These are phyloP conservation scores for Vitis hybrid DNA, from an alignment of 177 flowering plant genomes.

Conservation along the genomic window DNA sequence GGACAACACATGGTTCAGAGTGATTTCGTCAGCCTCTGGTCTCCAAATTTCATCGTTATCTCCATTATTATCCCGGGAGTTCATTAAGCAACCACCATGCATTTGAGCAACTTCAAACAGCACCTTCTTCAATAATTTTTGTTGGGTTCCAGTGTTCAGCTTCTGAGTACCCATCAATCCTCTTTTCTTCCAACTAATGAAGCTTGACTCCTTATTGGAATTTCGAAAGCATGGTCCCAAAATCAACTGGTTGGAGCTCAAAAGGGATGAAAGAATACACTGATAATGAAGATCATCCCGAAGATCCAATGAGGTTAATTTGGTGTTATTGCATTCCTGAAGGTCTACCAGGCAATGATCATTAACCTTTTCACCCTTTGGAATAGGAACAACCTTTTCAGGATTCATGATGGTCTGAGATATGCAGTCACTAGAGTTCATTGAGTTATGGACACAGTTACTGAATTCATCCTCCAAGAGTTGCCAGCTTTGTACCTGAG, in stretches of 20 bases:
- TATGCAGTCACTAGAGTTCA: slow-evolving; percentile 67
- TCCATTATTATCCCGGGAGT: slow-evolving; percentile 28
- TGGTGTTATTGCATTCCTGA: slow-evolving; percentile 37
- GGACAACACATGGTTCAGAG: slow-evolving; percentile 34
- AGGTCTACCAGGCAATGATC: slow-evolving; percentile 23
- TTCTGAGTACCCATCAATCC: slow-evolving; percentile 13
- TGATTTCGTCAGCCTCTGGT: slow-evolving; percentile 42
- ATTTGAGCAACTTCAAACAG: slow-evolving; percentile 60
- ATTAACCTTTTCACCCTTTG: slow-evolving; percentile 22
- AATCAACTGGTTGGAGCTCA: slow-evolving; percentile 43
- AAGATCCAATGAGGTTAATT: slow-evolving; percentile 31
- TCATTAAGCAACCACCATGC: slow-evolving; percentile 32
- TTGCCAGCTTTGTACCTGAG: slow-evolving; percentile 73
- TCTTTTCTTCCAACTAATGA: slow-evolving; percentile 54
- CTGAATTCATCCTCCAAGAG: slow-evolving; percentile 67
- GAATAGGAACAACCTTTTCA: slow-evolving; percentile 24
- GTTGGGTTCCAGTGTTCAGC: slow-evolving; percentile 32
- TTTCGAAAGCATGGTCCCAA: slow-evolving; percentile 35
- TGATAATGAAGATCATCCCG: slow-evolving; percentile 59
- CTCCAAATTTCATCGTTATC: slow-evolving; percentile 24
- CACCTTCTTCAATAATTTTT: slow-evolving; percentile 61
- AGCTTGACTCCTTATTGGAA: slow-evolving; percentile 46
- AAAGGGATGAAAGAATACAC: slow-evolving; percentile 49
- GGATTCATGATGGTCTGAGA: slow-evolving; percentile 58
- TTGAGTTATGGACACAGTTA: slow-evolving; percentile 44